Evolutionary conservation across 768 basidiomycete species (phyloP).

Genomic region (Boletus rubropictus): DNA sequence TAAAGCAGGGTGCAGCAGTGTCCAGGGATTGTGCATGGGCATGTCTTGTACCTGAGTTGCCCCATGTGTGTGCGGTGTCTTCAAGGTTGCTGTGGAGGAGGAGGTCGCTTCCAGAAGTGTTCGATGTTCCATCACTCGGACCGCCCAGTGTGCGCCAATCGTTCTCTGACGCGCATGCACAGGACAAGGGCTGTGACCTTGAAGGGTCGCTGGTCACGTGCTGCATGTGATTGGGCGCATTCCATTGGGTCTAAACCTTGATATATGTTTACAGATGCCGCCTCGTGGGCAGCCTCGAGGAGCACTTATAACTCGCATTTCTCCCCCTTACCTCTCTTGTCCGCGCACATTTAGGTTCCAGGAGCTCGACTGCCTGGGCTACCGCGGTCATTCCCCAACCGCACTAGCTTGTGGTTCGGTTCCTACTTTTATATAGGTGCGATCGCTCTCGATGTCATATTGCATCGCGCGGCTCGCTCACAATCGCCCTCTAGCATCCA

Average conservation of each 20-base stretch:
- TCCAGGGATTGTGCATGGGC: neutral
- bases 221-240: conserved; percentile 15
- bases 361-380: conserved; percentile 23
- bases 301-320: conserved; percentile 13
- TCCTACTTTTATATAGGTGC: conserved; percentile 13
- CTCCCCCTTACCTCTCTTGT: conserved; percentile 2
- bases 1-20: neutral
- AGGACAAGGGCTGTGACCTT: too few species aligned
- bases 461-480: neutral
- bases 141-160: neutral
- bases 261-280: conserved; percentile 9
- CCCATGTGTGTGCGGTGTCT: neutral
- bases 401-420: conserved; percentile 12
- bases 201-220: conserved; percentile 27
- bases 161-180: neutral
- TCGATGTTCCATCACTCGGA: neutral
- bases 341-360: conserved; percentile 15
- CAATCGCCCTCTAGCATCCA: neutral
- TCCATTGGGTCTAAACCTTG: conserved; percentile 10
- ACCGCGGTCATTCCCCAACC: conserved; percentile 21
- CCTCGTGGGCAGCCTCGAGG: conserved; percentile 30
- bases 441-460: neutral
- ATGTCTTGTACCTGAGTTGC: neutral
- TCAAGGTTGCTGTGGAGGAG: conserved; percentile 5
- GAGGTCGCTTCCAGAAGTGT: neutral